Conservation (phyloP, 2,329 filamentous ascomycete species). For the Leptodontidium sp. region DNA sequence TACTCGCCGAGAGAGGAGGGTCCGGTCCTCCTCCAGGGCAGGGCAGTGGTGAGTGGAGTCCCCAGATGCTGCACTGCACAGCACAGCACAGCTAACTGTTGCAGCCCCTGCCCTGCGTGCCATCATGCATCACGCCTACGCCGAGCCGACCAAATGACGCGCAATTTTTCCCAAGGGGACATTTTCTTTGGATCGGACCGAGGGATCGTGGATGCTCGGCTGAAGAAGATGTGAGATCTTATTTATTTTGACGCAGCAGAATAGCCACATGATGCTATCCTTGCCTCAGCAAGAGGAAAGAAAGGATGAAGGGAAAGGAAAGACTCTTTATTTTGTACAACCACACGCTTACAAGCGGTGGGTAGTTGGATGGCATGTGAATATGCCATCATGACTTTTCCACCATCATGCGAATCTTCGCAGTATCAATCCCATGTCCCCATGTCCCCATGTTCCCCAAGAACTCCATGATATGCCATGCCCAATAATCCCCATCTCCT, state of each 20-base stretch:
- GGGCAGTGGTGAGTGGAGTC: neutral
- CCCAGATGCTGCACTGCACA: neutral
- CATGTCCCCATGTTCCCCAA: slow-evolving; percentile 12
- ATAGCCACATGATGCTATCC: slow-evolving; percentile 7
- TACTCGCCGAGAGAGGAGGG: neutral
- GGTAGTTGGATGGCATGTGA: slow-evolving; percentile 4
- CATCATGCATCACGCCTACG: slow-evolving; percentile 11
- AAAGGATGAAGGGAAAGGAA: neutral
- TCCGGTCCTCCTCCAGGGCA: neutral
- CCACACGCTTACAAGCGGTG: neutral
- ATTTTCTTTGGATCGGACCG: slow-evolving; percentile 30
- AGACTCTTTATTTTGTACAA: slow-evolving; percentile 20
- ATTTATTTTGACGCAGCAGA: slow-evolving; percentile 1
- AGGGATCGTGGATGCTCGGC: slow-evolving; percentile 26
- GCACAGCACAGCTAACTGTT: no score
- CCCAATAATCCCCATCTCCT: neutral
- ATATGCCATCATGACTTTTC: neutral
- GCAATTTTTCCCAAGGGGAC: slow-evolving; percentile 25
- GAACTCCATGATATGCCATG: slow-evolving; percentile 16
- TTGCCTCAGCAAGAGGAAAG: neutral
- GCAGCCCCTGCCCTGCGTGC: neutral
- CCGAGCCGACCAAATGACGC: slow-evolving; percentile 23
- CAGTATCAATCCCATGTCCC: neutral
- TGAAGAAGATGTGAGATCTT: neutral
- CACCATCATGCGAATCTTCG: neutral